These are phyloP conservation scores for Nothophaeocryptopus gaeumannii DNA, from an alignment of 2,329 filamentous ascomycete species.

Conservation along the genomic window DNA sequence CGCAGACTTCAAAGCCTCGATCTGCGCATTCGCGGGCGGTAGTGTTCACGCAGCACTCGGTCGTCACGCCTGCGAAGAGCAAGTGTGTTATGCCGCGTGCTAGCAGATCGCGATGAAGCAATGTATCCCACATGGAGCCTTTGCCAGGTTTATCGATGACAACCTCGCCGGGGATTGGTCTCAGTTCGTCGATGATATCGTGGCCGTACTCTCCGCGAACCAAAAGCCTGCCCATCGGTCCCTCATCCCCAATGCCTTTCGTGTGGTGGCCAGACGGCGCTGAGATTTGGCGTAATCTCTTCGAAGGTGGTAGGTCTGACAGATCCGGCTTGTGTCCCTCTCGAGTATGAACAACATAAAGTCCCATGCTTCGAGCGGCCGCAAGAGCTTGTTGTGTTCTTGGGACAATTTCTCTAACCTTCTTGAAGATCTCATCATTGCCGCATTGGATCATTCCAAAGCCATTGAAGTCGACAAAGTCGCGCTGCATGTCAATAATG, in stretches of 20 bases:
- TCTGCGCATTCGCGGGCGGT: conserved; percentile 58
- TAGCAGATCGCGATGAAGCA: conserved; percentile 52
- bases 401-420: conserved; percentile 29
- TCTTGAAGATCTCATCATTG: conserved; percentile 37
- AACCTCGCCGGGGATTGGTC: conserved; percentile 50
- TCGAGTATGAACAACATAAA: conserved; percentile 50
- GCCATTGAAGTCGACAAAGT: conserved; percentile 50
- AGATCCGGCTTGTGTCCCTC: conserved; percentile 53
- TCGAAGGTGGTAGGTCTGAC: conserved; percentile 53
- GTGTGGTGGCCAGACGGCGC: conserved; percentile 46
- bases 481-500: conserved; percentile 54
- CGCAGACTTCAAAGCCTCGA: conserved; percentile 60
- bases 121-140: conserved; percentile 58
- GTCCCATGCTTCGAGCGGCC: conserved; percentile 41
- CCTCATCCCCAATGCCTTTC: conserved; percentile 52
- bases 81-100: conserved; percentile 58
- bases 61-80: conserved; percentile 57
- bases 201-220: conserved; percentile 55
- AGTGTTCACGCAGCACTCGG: conserved; percentile 58
- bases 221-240: conserved; percentile 53
- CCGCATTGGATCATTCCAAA: conserved; percentile 52
- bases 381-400: conserved; percentile 38
- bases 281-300: conserved; percentile 49
- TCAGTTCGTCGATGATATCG: conserved; percentile 55
- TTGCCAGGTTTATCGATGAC: conserved; percentile 60